Evolutionary conservation across 495 filamentous ascomycete species (phyloP).

Genomic region (Cercophora samala): DNA sequence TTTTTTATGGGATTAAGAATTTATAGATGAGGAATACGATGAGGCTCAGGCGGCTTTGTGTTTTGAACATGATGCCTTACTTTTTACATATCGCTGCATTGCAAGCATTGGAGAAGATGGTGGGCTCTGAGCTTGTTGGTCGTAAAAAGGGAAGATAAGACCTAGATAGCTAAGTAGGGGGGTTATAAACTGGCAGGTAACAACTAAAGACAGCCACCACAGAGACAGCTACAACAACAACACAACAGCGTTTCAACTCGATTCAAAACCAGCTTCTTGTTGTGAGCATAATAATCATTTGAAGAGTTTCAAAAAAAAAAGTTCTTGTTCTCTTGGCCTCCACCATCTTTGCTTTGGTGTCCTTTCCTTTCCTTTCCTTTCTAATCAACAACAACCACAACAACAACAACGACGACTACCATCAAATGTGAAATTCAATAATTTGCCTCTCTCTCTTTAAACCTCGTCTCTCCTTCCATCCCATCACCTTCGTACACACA

Average conservation of each 20-base stretch:
- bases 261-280: background rate
- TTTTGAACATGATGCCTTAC: background rate
- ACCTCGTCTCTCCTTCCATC: constrained; percentile 1
- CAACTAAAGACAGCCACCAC: background rate
- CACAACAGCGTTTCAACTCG: background rate
- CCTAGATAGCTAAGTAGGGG: background rate
- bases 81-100: background rate
- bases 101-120: background rate
- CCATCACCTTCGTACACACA: background rate
- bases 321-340: background rate
- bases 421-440: background rate
- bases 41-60: background rate
- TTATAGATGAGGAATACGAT: background rate
- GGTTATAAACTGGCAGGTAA: background rate
- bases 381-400: too few relatives aligned
- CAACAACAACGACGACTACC: too few relatives aligned
- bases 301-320: background rate
- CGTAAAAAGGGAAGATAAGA: background rate
- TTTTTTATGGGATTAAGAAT: background rate
- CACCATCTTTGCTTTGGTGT: too few relatives aligned
- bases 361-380: too few relatives aligned
- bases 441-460: background rate
- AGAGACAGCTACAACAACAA: background rate
- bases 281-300: background rate
- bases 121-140: background rate